These are phyloP conservation scores for Taphrina communis DNA, from an alignment of 1,139 yeast genomes.

Conservation along the genomic window DNA sequence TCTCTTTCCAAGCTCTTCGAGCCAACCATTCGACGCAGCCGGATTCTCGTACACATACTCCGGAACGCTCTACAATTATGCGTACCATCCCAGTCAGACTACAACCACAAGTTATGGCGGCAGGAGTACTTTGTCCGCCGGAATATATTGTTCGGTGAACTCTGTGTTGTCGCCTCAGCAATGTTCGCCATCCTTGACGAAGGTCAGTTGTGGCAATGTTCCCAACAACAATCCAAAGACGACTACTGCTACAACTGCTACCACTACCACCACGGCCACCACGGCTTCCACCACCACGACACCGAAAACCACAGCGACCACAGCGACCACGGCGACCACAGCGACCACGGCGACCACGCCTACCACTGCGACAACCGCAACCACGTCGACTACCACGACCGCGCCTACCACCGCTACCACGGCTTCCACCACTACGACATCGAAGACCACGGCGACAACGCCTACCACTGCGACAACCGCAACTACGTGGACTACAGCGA, in stretches of 20 bases:
- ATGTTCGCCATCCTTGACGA: neutral
- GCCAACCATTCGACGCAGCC: neutral
- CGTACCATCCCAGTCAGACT: neutral
- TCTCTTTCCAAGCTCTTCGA: neutral
- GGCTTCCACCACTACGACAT: neutral
- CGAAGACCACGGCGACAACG: neutral
- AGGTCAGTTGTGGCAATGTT: neutral
- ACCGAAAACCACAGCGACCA: neutral
- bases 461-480: neutral
- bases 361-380: neutral
- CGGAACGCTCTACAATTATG: neutral
- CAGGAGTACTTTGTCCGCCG: neutral
- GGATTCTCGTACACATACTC: neutral
- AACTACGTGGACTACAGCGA: neutral
- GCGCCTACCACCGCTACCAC: neutral
- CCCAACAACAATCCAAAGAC: neutral
- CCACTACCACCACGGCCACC: neutral
- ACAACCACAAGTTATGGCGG: neutral
- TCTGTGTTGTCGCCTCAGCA: neutral
- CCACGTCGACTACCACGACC: neutral
- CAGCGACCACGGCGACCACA: too few species aligned
- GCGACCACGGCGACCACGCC: too few species aligned
- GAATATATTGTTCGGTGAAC: constrained; percentile 8
- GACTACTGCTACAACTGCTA: neutral
- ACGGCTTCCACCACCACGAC: neutral